A percentile compares a stretch with the other conserved stretches of the same genome.
Evolutionary conservation across 805 yeast species (phyloP).

Genomic region (Metschnikowia kunwiensis): DNA sequence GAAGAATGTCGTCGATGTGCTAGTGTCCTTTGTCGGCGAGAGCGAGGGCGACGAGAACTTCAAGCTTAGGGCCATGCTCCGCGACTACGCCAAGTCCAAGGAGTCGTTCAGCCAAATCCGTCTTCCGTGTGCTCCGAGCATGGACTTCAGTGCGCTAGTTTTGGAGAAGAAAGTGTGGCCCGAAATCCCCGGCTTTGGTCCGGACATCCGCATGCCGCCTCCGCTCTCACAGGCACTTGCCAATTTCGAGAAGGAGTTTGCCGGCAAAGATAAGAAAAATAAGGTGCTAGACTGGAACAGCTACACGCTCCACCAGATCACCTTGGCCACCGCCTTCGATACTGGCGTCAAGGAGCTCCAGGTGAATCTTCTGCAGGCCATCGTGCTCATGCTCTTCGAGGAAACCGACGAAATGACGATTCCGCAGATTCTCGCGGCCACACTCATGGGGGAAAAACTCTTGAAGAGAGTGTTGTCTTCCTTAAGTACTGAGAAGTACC

Average conservation of each 20-base stretch:
- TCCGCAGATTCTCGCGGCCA: conserved; percentile 21
- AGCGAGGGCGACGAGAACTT: conserved; percentile 30
- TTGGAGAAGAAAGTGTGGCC: conserved; percentile 41
- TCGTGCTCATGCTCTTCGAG: conserved; percentile 38
- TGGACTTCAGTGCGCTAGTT: conserved; percentile 32
- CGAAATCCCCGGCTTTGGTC: conserved; percentile 28
- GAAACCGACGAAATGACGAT: conserved; percentile 21
- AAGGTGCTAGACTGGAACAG: conserved; percentile 40
- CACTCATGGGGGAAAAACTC: conserved; percentile 34
- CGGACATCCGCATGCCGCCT: conserved; percentile 25
- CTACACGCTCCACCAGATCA: conserved; percentile 40
- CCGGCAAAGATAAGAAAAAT: conserved; percentile 22
- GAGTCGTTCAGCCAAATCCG: conserved; percentile 13
- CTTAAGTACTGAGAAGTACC: conserved; percentile 30
- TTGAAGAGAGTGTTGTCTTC: conserved; percentile 29
- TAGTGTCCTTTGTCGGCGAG: conserved; percentile 31
- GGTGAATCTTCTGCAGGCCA: conserved; percentile 45
- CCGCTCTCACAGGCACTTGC: conserved; percentile 19
- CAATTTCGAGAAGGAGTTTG: conserved; percentile 23
- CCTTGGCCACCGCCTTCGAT: conserved; percentile 30
- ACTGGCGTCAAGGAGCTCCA: conserved; percentile 30
- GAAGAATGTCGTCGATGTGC: conserved; percentile 22
- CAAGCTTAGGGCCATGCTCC: conserved; percentile 31
- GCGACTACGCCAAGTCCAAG: conserved; percentile 28
- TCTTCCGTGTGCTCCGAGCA: not conserved